Evolutionary conservation across 768 basidiomycete genomes (phyloP), one percentile per base, ranked within the genome.

Genomic region (Dioszegia crocea): DNA sequence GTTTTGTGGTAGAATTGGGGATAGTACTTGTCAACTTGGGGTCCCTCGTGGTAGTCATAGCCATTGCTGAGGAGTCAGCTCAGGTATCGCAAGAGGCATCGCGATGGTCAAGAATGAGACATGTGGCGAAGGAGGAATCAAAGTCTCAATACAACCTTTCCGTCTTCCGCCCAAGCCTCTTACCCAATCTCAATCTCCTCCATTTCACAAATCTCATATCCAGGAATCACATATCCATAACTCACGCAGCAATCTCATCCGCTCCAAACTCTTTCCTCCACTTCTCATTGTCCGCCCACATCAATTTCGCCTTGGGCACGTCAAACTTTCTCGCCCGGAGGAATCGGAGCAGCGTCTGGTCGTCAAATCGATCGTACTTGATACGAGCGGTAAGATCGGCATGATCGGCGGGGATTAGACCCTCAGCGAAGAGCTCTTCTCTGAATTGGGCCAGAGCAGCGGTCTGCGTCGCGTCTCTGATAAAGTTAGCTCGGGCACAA

Each of bases 1-100:
- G 82, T 88, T 80, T 90, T 93, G 81, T 98, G 94, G 77, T 97
- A 96, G 78, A 84, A 96, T 70, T 94, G 91, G 1, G 93, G 92
- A 71, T 96, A 98, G 69, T 88, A 91, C 79, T 89, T 88, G 82
- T 91, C 84, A 8, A 97, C 92, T 67, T 85, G 82, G 36, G 77
- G 78, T 72, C 86, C 86, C 78, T 96, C 92, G 56, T 83, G 83
- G 78, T 93, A 97, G 52, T 87, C 84, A 74, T 96, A 98, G 73
- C 71, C 67, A 61, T 74, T 62, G 5, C 71, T 71, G 51, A 19
- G 43, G 41, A 23, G 44, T 33, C 51, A 43, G 38, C 27, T 2
- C 12, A 29, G 19, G 48, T 27, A 29, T 26, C 5, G n/a, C n/a
- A n/a, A n/a, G n/a, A n/a, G n/a, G n/a, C n/a, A n/a, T n/a, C n/a